Evolutionary conservation across 2,329 filamentous ascomycete species (phyloP).

Genomic region (Daldinia sp.): DNA sequence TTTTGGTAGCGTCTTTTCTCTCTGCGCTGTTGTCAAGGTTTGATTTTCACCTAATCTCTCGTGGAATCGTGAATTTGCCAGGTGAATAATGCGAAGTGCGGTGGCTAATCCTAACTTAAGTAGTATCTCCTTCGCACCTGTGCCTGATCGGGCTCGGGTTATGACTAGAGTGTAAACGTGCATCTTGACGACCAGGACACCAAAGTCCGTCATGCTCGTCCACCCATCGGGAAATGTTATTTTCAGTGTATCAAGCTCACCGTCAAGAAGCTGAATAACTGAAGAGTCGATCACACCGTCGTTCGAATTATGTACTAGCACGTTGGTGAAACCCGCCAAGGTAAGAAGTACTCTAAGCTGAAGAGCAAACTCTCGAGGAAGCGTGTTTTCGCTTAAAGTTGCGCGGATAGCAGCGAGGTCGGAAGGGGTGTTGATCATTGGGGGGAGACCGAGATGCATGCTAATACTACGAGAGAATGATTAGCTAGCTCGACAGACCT

Average conservation of each 20-base stretch:
- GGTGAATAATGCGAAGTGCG: slow-evolving; percentile 42
- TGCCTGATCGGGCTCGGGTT: slow-evolving; percentile 32
- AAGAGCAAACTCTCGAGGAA: slow-evolving; percentile 40
- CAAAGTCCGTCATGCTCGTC: slow-evolving; percentile 38
- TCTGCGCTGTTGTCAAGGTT: slow-evolving; percentile 23
- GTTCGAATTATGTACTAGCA: slow-evolving; percentile 41
- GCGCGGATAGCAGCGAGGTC: slow-evolving; percentile 41
- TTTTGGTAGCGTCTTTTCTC: slow-evolving; percentile 39
- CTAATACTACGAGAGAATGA: slow-evolving; percentile 35
- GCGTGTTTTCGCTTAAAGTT: slow-evolving; percentile 35
- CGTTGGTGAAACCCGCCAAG: slow-evolving; percentile 40
- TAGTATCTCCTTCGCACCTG: slow-evolving; percentile 39
- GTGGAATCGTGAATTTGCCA: slow-evolving; percentile 38
- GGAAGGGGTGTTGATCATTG: slow-evolving; percentile 40
- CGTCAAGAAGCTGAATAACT: slow-evolving; percentile 44
- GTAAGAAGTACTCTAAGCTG: slow-evolving; percentile 42
- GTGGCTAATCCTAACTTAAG: slow-evolving; percentile 42
- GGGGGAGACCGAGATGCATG: slow-evolving; percentile 45
- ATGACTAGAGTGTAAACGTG: slow-evolving; percentile 44
- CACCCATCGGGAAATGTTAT: slow-evolving; percentile 40
- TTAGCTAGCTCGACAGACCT: slow-evolving; percentile 2
- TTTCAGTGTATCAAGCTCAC: slow-evolving; percentile 41
- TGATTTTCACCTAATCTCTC: slow-evolving; percentile 24
- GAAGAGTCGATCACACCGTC: slow-evolving; percentile 42
- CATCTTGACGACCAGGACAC: slow-evolving; percentile 42